Percentiles rank a stretch among this genome's conserved stretches.
These are phyloP conservation scores for Eragrostis tef DNA, from an alignment of 202 grass and related monocot species.

Conservation along the genomic window DNA sequence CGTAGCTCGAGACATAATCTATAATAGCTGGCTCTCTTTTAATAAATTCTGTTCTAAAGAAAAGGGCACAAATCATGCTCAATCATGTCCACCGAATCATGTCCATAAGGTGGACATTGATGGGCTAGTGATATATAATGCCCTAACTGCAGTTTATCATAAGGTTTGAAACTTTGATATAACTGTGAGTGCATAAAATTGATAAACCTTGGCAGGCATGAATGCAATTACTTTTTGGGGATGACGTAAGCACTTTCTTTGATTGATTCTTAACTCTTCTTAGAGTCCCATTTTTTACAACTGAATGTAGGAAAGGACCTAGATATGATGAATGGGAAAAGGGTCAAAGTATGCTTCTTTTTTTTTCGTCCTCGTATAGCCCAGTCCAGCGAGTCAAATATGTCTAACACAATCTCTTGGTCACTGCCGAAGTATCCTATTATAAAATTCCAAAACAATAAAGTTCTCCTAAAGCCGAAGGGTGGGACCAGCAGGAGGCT, in stretches of 20 bases:
- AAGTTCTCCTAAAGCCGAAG: background rate
- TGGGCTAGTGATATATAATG: background rate
- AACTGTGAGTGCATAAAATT: slow-evolving; percentile 33
- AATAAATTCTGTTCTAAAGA: background rate
- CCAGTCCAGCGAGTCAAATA: slow-evolving; percentile 3
- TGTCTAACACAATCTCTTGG: background rate
- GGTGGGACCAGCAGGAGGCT: slow-evolving; percentile 6
- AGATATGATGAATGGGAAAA: slow-evolving; percentile 13
- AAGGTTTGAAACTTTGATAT: slow-evolving; percentile 25
- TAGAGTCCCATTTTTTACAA: background rate
- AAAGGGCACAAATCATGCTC: slow-evolving; percentile 16
- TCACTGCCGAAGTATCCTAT: background rate
- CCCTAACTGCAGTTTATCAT: slow-evolving; percentile 31
- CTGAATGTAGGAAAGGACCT: background rate
- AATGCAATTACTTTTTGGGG: background rate
- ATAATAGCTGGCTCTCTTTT: background rate
- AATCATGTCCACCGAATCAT: background rate
- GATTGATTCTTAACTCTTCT: slow-evolving; percentile 34
- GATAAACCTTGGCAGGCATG: background rate
- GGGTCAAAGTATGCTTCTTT: background rate
- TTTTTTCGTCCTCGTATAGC: background rate
- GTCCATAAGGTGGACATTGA: background rate
- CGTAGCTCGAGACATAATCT: background rate
- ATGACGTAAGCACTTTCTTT: slow-evolving; percentile 5
- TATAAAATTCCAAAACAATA: background rate